A percentile compares a stretch with the other conserved stretches of the same genome.
Conservation (phyloP, 306 rosid genomes). For the Vachellia collinsii region DNA sequence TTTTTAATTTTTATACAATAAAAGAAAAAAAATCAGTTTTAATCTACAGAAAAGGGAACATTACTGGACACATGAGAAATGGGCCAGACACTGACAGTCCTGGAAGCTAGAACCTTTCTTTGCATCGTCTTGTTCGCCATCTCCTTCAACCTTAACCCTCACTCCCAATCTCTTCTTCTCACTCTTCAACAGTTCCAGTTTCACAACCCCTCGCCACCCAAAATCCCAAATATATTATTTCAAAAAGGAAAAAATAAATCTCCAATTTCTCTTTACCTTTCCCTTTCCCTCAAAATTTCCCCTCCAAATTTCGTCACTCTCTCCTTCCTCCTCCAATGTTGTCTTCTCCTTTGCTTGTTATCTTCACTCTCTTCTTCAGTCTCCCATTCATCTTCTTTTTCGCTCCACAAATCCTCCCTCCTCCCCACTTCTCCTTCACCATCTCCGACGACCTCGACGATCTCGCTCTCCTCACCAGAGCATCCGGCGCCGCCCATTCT, state of each 20-base stretch:
- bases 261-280: neutral
- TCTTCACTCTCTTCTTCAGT: constrained; percentile 48
- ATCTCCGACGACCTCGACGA: constrained; percentile 45
- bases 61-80: neutral
- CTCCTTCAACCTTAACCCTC: neutral
- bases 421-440: constrained; percentile 26
- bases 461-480: constrained; percentile 52
- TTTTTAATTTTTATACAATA: no score
- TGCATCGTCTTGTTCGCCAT: neutral
- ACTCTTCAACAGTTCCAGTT: neutral
- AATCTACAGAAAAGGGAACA: no score
- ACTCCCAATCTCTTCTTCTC: neutral
- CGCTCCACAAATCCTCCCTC: constrained; percentile 44
- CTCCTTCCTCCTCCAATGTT: constrained; percentile 39
- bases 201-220: neutral
- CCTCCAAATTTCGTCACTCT: neutral
- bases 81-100: neutral
- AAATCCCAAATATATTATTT: neutral
- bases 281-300: neutral
- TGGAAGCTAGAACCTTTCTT: neutral
- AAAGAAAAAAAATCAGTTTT: no score
- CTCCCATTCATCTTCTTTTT: constrained; percentile 45
- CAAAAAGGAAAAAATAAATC: neutral
- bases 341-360: constrained; percentile 48
- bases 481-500: constrained; percentile 26